Conservation (phyloP, 2,329 filamentous ascomycete species). For the Fusarium sp. region DNA sequence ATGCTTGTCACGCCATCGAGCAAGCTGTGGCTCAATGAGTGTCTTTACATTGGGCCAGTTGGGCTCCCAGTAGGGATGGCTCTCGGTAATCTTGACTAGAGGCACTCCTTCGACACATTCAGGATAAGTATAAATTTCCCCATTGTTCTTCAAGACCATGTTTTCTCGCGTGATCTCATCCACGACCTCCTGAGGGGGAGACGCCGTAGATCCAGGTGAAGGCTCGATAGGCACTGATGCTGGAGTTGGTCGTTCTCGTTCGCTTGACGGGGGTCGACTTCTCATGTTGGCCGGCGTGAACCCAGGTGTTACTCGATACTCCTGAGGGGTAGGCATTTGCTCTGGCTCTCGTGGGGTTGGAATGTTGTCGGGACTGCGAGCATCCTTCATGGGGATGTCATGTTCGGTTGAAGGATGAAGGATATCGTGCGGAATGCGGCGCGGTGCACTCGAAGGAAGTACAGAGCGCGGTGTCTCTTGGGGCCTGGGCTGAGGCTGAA, state of each 20-base stretch:
- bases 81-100: slow-evolving; percentile 64
- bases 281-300: slow-evolving; percentile 53
- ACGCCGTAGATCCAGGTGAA: slow-evolving; percentile 47
- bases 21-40: slow-evolving; percentile 60
- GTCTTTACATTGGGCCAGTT: slow-evolving; percentile 65
- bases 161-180: slow-evolving; percentile 62
- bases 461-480: slow-evolving; percentile 27
- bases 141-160: slow-evolving; percentile 65
- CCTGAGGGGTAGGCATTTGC: slow-evolving; percentile 49
- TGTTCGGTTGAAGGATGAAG: slow-evolving; percentile 43
- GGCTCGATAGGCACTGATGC: slow-evolving; percentile 47
- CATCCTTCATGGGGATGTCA: slow-evolving; percentile 36
- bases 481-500: slow-evolving; percentile 24
- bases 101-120: slow-evolving; percentile 68
- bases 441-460: slow-evolving; percentile 33
- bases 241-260: slow-evolving; percentile 50
- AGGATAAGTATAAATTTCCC: slow-evolving; percentile 65
- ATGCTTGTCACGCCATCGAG: slow-evolving; percentile 65
- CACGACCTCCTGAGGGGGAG: slow-evolving; percentile 21
- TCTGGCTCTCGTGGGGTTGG: slow-evolving; percentile 42
- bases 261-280: slow-evolving; percentile 49
- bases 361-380: slow-evolving; percentile 23
- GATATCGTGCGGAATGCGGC: slow-evolving; percentile 31
- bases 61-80: slow-evolving; percentile 70
- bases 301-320: slow-evolving; percentile 46